Conservation (phyloP, 1,284 basidiomycete species). For the Cryptococcus wingfieldii region DNA sequence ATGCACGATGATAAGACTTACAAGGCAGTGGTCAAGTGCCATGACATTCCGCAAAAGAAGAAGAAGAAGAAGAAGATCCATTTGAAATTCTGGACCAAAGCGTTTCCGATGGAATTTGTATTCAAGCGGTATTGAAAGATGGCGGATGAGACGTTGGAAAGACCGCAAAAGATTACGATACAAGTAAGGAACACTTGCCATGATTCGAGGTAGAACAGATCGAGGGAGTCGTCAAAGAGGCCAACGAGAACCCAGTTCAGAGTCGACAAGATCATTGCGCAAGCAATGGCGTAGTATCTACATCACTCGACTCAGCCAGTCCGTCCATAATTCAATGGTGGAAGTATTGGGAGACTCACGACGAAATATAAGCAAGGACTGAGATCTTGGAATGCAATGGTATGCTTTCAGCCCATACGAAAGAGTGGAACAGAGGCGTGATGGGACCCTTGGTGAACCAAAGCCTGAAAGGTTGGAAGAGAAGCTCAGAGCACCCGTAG, state of each 20-base stretch:
- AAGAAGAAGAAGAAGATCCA: constrained; percentile 67
- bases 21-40: constrained; percentile 67
- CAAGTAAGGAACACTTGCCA: constrained; percentile 57
- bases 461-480: constrained; percentile 68
- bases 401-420: constrained; percentile 64
- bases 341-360: constrained; percentile 23
- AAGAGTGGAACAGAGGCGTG: constrained; percentile 67
- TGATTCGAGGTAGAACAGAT: constrained; percentile 17
- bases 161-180: constrained; percentile 67
- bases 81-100: constrained; percentile 60
- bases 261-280: constrained; percentile 60
- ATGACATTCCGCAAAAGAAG: constrained; percentile 74
- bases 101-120: constrained; percentile 54
- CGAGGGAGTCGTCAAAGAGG: constrained; percentile 42
- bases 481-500: constrained; percentile 66
- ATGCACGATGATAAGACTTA: constrained; percentile 74
- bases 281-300: constrained; percentile 74
- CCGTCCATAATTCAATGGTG: too few species aligned
- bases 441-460: constrained; percentile 73
- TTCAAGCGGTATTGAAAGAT: constrained; percentile 72
- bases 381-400: constrained; percentile 76
- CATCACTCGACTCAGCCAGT: too few species aligned
- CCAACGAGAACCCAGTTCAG: constrained; percentile 71
- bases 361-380: constrained; percentile 67
- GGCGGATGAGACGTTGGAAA: constrained; percentile 67